phyloP scores from a whole-genome alignment of 495 filamentous ascomycete genomes.

The Oidiodendron maius region DNA sequence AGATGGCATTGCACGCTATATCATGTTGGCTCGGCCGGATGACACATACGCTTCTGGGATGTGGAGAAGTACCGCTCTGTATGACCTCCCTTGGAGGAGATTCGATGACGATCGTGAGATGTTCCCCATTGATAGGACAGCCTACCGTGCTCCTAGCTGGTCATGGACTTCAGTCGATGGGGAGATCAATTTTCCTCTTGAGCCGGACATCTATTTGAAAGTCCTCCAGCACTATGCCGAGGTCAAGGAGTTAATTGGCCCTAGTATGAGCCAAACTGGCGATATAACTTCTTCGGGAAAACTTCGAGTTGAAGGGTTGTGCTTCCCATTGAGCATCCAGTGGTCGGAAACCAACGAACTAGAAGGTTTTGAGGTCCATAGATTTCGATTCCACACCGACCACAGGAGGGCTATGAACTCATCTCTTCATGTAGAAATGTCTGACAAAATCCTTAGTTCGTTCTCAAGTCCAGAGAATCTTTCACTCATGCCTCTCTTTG shows the following conservation, averaged over 20 bases:
- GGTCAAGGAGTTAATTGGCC: background rate
- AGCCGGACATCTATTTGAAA: background rate
- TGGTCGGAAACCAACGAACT: background rate
- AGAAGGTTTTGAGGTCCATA: background rate
- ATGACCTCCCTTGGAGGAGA: conserved; percentile 1
- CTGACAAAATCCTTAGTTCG: background rate
- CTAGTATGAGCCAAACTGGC: background rate
- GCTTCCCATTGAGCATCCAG: too few relatives aligned
- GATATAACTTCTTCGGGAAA: background rate
- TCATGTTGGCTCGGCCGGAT: background rate
- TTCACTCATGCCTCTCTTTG: background rate
- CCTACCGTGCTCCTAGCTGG: conserved; percentile 6
- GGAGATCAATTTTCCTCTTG: conserved; percentile 1
- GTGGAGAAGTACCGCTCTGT: conserved; percentile 1
- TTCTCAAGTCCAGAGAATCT: background rate
- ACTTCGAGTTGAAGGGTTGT: too few relatives aligned
- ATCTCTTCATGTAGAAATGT: background rate
- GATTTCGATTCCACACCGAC: background rate
- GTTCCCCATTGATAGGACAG: background rate
- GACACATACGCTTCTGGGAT: conserved; percentile 5
- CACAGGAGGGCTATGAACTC: background rate
- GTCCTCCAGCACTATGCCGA: background rate
- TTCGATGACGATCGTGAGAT: background rate
- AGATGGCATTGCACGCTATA: background rate
- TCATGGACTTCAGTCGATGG: conserved; percentile 10